phyloP scores from a whole-genome alignment of 345 rosid species.

The Conringia planisiliqua region DNA sequence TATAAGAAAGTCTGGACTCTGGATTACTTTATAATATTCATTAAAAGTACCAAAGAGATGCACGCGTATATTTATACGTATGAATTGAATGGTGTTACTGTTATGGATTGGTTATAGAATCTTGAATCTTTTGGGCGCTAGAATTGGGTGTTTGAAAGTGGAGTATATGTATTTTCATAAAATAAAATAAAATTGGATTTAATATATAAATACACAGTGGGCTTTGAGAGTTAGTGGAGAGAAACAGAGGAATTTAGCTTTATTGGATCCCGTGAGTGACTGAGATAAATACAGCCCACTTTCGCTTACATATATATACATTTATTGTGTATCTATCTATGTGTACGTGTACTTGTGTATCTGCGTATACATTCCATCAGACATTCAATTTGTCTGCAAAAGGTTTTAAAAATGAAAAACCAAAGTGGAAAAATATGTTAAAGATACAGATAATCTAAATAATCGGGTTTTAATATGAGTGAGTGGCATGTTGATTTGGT shows the following conservation, averaged over 20 bases:
- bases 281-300: slow-evolving; percentile 25
- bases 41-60: neutral
- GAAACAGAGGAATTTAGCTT: slow-evolving; percentile 35
- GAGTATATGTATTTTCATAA: neutral
- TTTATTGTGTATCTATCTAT: neutral
- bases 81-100: neutral
- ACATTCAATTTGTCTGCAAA: slow-evolving; percentile 26
- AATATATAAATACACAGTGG: neutral
- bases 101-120: neutral
- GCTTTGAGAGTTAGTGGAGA: slow-evolving; percentile 32
- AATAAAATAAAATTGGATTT: neutral
- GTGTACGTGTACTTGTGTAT: neutral
- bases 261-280: slow-evolving; percentile 73
- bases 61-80: slow-evolving; percentile 9
- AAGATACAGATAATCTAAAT: slow-evolving; percentile 12
- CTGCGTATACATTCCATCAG: slow-evolving; percentile 8
- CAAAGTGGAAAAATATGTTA: neutral
- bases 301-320: neutral
- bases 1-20: neutral
- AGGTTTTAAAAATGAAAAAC: neutral
- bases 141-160: neutral
- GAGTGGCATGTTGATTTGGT: slow-evolving; percentile 15
- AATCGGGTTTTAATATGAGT: neutral
- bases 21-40: neutral
- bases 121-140: slow-evolving; percentile 22